phyloP scores from a whole-genome alignment of 805 yeast species.

The Ascoidea rubescens region DNA sequence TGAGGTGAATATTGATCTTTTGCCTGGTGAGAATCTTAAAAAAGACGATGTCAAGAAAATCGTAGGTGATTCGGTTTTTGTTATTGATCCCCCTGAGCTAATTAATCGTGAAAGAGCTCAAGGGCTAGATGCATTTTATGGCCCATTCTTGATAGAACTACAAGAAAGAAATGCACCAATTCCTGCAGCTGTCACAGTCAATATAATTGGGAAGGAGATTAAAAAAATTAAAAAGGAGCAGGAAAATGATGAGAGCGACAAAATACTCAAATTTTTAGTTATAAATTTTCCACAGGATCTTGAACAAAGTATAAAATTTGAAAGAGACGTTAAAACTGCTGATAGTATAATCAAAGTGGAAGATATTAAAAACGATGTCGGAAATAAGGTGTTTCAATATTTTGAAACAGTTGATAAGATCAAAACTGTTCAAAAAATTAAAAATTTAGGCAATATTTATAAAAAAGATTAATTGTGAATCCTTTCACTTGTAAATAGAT shows the following conservation, averaged over 20 bases:
- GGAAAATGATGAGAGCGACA: background rate
- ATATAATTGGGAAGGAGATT: background rate
- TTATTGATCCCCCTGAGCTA: background rate
- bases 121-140: background rate
- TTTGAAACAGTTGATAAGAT: slow-evolving; percentile 8
- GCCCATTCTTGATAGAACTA: background rate
- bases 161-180: too few relatives aligned
- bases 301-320: slow-evolving; percentile 9
- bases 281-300: slow-evolving; percentile 6
- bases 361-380: background rate
- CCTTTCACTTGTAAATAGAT: background rate
- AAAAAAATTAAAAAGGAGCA: background rate
- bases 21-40: background rate
- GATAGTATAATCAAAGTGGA: slow-evolving; percentile 1
- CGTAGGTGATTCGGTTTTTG: background rate
- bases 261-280: background rate
- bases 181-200: background rate
- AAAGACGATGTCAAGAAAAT: background rate
- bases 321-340: slow-evolving; percentile 7
- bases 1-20: background rate
- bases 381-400: slow-evolving; percentile 4
- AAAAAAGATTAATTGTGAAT: background rate
- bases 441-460: slow-evolving; percentile 1
- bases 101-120: background rate
- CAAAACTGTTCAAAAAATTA: background rate